phyloP scores from a whole-genome alignment of 225 moss, liverwort and hornwort species.

The Pseudoscleropodium purum region DNA sequence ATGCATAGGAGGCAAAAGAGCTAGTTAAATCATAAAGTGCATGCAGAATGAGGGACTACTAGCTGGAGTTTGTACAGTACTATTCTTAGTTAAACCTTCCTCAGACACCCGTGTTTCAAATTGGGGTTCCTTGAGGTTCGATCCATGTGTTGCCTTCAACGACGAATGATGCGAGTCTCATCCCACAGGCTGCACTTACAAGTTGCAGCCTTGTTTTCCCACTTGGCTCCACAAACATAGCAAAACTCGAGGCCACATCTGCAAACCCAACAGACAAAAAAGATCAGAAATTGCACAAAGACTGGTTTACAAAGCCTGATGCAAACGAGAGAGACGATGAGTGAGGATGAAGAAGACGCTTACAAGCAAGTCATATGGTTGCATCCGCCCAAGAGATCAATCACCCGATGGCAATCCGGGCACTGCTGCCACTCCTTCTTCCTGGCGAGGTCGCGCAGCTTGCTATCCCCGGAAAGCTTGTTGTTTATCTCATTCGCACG shows the following conservation, averaged over 20 bases:
- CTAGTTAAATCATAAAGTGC: no score
- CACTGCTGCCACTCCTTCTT: conserved; percentile 10
- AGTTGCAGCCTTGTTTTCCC: conserved; percentile 27
- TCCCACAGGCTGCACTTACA: conserved; percentile 51
- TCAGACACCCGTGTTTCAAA: no score
- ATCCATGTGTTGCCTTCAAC: background rate
- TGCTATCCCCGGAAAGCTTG: background rate
- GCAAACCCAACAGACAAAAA: background rate
- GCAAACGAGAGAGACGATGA: background rate
- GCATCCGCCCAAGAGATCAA: conserved; percentile 54
- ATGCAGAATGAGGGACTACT: no score
- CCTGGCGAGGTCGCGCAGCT: conserved; percentile 5
- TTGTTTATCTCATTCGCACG: background rate
- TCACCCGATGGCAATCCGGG: conserved; percentile 23
- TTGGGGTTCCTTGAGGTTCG: no score
- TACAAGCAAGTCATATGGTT: conserved; percentile 80
- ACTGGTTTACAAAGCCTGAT: background rate
- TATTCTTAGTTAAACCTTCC: no score
- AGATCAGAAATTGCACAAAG: background rate
- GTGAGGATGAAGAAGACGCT: background rate
- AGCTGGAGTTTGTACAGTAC: no score
- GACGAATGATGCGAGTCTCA: conserved; percentile 4
- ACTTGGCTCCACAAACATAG: conserved; percentile 52
- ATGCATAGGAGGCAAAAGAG: background rate
- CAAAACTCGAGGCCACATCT: conserved; percentile 67